Evolutionary conservation across 2,329 filamentous ascomycete genomes (phyloP), one percentile per base, ranked within the genome.

Genomic region (Meredithiella fracta): DNA sequence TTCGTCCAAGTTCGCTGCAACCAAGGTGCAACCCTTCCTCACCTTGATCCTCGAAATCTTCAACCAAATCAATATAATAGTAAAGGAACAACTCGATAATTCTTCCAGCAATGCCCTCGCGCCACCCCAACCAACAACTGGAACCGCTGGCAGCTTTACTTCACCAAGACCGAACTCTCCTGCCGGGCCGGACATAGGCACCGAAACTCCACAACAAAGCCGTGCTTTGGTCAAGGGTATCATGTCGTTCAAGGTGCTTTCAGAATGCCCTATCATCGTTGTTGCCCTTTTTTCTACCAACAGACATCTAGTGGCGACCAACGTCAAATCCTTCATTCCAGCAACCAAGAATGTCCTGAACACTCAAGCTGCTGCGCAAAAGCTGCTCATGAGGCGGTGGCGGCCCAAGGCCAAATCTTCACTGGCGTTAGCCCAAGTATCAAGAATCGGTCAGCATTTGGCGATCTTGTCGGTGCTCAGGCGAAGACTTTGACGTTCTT

Each of bases 401-500:
- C 80, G 44, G 79, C 82, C 0, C 84, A 82, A 63, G 84, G 83
- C 15, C 85, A 82, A 34, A 85, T 94, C 14, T 96, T 97, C 65
- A 92, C 88, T 0, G 91, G 92, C 1, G 87, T 98, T 54, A 94
- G 88, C 69, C 86, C 86, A 51, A 86, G 88, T 58, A 96, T 99
- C 65, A 91, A 88, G 69, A 95, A 97, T 63, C 78, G 90, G 57
- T 85, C 85, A 11, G 91, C 90, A 0, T 99, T 97, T 71, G 92
- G 91, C 37, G 94, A 98, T 63, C 94, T 97, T 62, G 94, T 98
- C 61, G 97, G 89, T 0, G 89, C 91, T 1, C 94, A 99, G 67
- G 92, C 98, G 15, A 97, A 99, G 73, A 97, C 91, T 0, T 97
- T 98, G 91, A 97, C 90, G 64, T 98, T 98, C 64, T 68, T 98